Percentiles rank a stretch among this genome's conserved stretches.
Evolutionary conservation across 306 rosid species (phyloP).

Genomic region (Trichosanthes truncata): DNA sequence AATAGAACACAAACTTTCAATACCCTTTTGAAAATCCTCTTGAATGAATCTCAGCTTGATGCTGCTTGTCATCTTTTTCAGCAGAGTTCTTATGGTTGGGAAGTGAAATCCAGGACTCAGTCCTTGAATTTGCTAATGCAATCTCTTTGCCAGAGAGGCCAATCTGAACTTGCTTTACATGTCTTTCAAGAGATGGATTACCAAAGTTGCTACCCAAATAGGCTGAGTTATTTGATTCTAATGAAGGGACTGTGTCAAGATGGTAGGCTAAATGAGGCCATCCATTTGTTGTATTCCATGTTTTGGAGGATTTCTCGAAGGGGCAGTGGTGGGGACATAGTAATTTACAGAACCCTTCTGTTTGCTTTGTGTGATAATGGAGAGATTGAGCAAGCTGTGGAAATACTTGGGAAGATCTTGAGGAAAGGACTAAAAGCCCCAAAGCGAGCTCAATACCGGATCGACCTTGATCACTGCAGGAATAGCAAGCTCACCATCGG

Average conservation of each 20-base stretch:
- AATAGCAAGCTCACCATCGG: slow-evolving; percentile 6
- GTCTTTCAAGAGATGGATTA: slow-evolving; percentile 34
- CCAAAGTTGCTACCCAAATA: slow-evolving; percentile 26
- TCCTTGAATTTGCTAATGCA: slow-evolving; percentile 30
- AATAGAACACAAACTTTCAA: slow-evolving; percentile 35
- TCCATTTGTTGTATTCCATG: slow-evolving; percentile 37
- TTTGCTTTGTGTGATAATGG: slow-evolving; percentile 28
- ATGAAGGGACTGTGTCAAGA: slow-evolving; percentile 36
- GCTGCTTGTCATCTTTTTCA: slow-evolving; percentile 23
- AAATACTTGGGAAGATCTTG: slow-evolving; percentile 34
- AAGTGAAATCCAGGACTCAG: slow-evolving; percentile 23
- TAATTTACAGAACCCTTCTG: slow-evolving; percentile 24
- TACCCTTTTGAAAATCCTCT: slow-evolving; percentile 30
- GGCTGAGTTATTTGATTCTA: slow-evolving; percentile 29
- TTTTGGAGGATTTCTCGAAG: slow-evolving; percentile 40
- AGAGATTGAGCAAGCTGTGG: slow-evolving; percentile 26
- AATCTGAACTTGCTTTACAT: slow-evolving; percentile 28
- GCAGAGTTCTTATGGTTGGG: slow-evolving; percentile 30
- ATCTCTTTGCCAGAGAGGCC: slow-evolving; percentile 22
- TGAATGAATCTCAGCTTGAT: slow-evolving; percentile 26
- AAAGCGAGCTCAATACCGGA: slow-evolving; percentile 1
- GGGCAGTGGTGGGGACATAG: slow-evolving; percentile 39
- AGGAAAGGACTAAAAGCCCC: slow-evolving; percentile 35
- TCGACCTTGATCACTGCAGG: slow-evolving; percentile 13
- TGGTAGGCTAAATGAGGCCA: slow-evolving; percentile 27